A percentile compares a stretch with the other conserved stretches of the same genome.
phyloP scores from a whole-genome alignment of 78 protist species.

The Cavenderia fasciculata region DNA sequence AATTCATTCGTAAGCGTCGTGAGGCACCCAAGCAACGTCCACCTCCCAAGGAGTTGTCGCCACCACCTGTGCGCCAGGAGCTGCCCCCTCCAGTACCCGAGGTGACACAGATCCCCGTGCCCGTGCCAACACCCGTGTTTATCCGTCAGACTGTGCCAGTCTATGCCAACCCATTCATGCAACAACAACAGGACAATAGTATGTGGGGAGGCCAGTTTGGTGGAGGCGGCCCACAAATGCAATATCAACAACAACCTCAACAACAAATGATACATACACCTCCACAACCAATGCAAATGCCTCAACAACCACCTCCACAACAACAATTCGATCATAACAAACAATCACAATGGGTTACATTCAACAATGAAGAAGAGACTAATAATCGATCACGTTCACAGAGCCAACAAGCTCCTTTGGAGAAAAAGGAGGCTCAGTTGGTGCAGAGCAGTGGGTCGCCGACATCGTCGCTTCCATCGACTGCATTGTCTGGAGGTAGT shows the following conservation, averaged over 20 bases:
- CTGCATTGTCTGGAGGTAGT: neutral
- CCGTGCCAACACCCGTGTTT: conserved; percentile 68
- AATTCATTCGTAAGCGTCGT: conserved; percentile 42
- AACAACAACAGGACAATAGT: conserved; percentile 47
- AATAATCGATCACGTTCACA: conserved; percentile 49
- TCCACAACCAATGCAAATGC: conserved; percentile 6
- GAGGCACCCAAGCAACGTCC: conserved; percentile 56
- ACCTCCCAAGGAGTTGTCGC: neutral
- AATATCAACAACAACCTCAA: conserved; percentile 1
- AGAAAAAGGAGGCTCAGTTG: conserved; percentile 34
- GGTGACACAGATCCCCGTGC: conserved; percentile 32
- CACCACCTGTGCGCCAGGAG: conserved; percentile 31
- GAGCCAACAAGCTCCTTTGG: conserved; percentile 33
- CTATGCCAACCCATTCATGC: conserved; percentile 56
- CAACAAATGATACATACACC: conserved; percentile 8
- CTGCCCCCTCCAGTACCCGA: conserved; percentile 51
- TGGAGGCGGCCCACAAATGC: neutral
- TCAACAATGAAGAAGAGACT: conserved; percentile 12
- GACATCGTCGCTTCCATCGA: conserved; percentile 11
- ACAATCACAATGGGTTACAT: conserved; percentile 64
- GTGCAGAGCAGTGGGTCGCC: conserved; percentile 2
- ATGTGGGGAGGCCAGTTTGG: conserved; percentile 57
- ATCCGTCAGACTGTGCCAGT: conserved; percentile 79
- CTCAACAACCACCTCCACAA: conserved; percentile 19
- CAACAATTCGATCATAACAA: neutral